Evolutionary conservation across 352 stramenopile species (phyloP).

Genomic region (Pythium volutum): DNA sequence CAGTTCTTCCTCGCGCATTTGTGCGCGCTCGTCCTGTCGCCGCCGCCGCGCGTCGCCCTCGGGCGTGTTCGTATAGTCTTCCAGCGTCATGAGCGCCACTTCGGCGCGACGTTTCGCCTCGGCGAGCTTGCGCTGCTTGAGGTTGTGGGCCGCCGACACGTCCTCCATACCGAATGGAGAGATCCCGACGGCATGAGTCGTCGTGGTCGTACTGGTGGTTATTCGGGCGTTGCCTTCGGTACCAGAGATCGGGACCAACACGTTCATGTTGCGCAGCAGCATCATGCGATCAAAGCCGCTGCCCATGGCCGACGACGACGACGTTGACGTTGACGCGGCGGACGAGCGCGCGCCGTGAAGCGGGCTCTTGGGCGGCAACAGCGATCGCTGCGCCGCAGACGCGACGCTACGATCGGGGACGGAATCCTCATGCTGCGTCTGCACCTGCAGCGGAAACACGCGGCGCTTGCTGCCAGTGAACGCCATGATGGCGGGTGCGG

Average conservation of each 20-base stretch:
- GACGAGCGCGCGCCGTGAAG: slow-evolving; percentile 22
- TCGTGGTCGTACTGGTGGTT: neutral
- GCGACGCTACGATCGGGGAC: neutral
- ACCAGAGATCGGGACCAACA: slow-evolving; percentile 19
- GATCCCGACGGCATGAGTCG: neutral
- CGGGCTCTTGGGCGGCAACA: slow-evolving; percentile 50
- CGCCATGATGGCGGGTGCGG: neutral
- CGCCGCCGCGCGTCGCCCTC: slow-evolving; percentile 47
- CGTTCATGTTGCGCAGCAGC: slow-evolving; percentile 56
- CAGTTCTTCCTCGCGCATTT: slow-evolving; percentile 65
- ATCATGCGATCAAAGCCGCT: slow-evolving; percentile 43
- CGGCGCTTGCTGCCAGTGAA: slow-evolving; percentile 24
- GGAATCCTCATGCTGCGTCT: slow-evolving; percentile 13
- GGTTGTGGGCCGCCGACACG: slow-evolving; percentile 62
- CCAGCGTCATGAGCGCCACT: slow-evolving; percentile 41
- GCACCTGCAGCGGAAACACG: slow-evolving; percentile 43
- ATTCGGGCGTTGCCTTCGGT: neutral
- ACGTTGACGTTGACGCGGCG: neutral
- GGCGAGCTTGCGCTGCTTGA: slow-evolving; percentile 47
- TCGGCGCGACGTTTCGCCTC: slow-evolving; percentile 52
- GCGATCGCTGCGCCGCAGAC: slow-evolving; percentile 18
- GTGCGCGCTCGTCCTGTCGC: slow-evolving; percentile 47
- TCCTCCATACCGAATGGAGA: slow-evolving; percentile 19
- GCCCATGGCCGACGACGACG: slow-evolving; percentile 7
- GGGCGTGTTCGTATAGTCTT: slow-evolving; percentile 57